Evolutionary conservation across 106 monocot genomes (phyloP), one percentile per base, ranked within the genome.

Genomic region (Phalaenopsis equestris): DNA sequence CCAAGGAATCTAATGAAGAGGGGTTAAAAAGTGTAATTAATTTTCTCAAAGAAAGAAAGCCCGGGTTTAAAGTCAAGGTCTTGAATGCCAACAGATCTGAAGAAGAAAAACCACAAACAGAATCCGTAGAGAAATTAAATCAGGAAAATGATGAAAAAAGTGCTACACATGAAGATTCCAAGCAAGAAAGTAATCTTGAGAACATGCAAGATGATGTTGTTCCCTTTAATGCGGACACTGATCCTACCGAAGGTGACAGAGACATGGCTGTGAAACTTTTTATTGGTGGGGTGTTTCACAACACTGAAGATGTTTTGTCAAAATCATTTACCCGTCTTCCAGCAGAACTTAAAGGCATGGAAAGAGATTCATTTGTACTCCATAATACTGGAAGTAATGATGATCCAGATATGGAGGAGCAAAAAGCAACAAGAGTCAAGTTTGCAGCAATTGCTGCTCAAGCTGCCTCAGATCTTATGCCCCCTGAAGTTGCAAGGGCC

Each of bases 251-350:
- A 77, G 86, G 75, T 6, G 80, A 80, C 41, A 83, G 78, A 37
- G 81, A 65, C 75, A 68, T 81, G 17, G 58, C 79, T 55, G 82
- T 88, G 67, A 93, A 87, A 65, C 90, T 96, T 83, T 88, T 87
- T 79, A 85, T 96, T 57, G 93, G 96, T 52, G 89, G 93, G 46
- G 93, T 93, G 72, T 79, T 96, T 79, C 96, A 93, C 75, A 96
- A 93, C 56, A 91, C 83, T 55, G 96, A 93, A 58, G 93, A 96
- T 81, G 41, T 83, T 56, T 52, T 79, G 48, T 83, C 88, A 57
- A 94, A 91, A 77, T 83, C 88, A 45, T 87, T 86, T 79, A 67
- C 76, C 46, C 86, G 93, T 76, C 56, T 90, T 47, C 90, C 88
- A 55, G 93, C 96, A 36, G 90, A 91, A 86, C 85, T 93, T 72